Conservation (phyloP, 768 basidiomycete genomes). For the Hericium coralloides region DNA sequence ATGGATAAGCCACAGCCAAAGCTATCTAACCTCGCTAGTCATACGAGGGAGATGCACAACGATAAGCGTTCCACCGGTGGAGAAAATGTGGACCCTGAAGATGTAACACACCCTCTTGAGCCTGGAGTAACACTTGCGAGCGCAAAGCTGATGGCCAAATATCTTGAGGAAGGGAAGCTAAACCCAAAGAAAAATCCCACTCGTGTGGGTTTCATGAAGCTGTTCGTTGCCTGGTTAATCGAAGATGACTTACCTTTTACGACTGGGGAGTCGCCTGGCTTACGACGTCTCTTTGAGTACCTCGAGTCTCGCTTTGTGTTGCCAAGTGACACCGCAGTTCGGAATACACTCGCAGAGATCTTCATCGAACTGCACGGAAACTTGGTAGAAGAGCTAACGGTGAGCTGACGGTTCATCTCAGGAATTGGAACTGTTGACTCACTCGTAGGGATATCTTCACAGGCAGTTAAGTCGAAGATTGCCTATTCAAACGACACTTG, state of each 20-base stretch:
- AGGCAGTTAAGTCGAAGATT: constrained; percentile 1
- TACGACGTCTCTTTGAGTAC: constrained; percentile 10
- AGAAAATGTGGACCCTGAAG: too few species aligned
- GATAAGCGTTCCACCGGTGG: too few species aligned
- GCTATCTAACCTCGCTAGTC: too few species aligned
- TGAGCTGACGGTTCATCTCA: neutral
- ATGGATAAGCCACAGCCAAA: too few species aligned
- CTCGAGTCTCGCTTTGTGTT: constrained; percentile 13
- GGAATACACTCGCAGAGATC: constrained; percentile 6
- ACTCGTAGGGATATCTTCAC: neutral
- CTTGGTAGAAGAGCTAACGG: constrained; percentile 14
- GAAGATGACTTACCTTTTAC: constrained; percentile 20
- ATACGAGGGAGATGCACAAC: too few species aligned
- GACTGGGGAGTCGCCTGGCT: constrained; percentile 13
- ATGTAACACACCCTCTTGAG: too few species aligned
- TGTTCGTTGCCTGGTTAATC: constrained; percentile 14
- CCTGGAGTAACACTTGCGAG: too few species aligned
- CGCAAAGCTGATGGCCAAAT: neutral
- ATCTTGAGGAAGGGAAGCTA: neutral
- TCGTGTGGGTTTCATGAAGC: neutral
- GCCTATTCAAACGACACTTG: constrained; percentile 9
- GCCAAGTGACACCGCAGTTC: constrained; percentile 20
- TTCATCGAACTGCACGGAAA: constrained; percentile 15
- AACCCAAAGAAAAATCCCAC: neutral
- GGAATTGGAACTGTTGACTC: neutral